Conservation (phyloP, 192 early-diverging fungal species). For the Backusella parvicylindrica region DNA sequence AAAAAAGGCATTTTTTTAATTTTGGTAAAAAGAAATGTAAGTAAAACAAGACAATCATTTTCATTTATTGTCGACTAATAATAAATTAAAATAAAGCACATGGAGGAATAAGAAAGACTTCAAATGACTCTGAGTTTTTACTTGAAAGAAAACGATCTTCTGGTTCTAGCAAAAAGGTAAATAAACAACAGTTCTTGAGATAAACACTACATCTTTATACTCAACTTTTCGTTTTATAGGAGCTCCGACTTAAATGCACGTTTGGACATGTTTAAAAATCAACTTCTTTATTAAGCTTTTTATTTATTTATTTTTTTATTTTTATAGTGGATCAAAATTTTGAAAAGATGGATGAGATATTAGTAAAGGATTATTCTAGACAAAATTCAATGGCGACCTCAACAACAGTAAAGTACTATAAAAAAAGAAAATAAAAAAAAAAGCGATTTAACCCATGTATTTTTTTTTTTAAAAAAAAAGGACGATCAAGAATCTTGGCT, state of each 20-base stretch:
- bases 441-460: not conserved
- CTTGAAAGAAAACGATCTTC: constrained; percentile 4
- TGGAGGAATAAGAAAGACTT: not conserved
- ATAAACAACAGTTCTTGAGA: not conserved
- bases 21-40: constrained; percentile 6
- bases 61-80: not conserved
- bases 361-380: constrained; percentile 31
- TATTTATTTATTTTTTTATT: not conserved
- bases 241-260: not conserved
- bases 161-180: not conserved
- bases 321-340: constrained; percentile 42
- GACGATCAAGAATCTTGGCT: constrained; percentile 40
- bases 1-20: not conserved
- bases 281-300: constrained; percentile 4
- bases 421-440: too few species aligned
- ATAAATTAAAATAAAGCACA: not conserved
- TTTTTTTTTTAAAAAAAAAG: not conserved
- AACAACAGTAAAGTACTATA: not conserved
- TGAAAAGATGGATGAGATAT: constrained; percentile 44
- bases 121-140: not conserved
- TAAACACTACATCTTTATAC: not conserved
- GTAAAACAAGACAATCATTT: too few species aligned
- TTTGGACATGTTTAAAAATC: constrained; percentile 3
- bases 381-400: not conserved
- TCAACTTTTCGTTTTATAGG: not conserved